Percentiles rank a stretch among this genome's conserved stretches.
Conservation (phyloP, 1,284 basidiomycete species). For the Xanthoconium separans region DNA sequence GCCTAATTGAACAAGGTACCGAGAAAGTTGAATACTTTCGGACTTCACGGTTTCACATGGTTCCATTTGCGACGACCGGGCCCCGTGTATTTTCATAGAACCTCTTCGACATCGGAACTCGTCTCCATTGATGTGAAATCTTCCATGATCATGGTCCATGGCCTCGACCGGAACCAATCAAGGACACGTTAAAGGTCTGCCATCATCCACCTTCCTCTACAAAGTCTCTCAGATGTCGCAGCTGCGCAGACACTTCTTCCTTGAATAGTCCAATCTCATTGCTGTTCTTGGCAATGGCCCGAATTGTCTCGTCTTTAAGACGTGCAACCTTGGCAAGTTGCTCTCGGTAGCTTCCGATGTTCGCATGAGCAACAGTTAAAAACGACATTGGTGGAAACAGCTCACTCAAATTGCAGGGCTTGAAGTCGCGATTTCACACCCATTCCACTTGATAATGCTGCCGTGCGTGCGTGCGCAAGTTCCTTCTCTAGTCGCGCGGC, state of each 20-base stretch:
- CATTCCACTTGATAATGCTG: conserved; percentile 73
- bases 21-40: neutral
- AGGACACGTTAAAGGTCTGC: too few species aligned
- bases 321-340: conserved; percentile 71
- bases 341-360: conserved; percentile 59
- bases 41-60: neutral
- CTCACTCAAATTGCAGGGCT: conserved; percentile 60
- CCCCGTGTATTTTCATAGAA: too few species aligned
- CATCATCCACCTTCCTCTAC: conserved; percentile 50
- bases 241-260: conserved; percentile 66
- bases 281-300: conserved; percentile 78
- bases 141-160: neutral
- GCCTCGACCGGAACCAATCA: too few species aligned
- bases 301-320: conserved; percentile 71
- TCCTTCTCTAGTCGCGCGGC: conserved; percentile 65
- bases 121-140: conserved; percentile 6
- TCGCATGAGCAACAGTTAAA: conserved; percentile 2
- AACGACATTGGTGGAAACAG: neutral
- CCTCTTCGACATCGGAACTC: conserved; percentile 1
- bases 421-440: conserved; percentile 76
- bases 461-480: conserved; percentile 65
- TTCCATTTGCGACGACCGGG: neutral
- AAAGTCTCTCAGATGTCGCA: conserved; percentile 64
- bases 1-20: neutral
- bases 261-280: conserved; percentile 78